phyloP scores from a whole-genome alignment of 306 rosid genomes.

The Sechiopsis laciniata region DNA sequence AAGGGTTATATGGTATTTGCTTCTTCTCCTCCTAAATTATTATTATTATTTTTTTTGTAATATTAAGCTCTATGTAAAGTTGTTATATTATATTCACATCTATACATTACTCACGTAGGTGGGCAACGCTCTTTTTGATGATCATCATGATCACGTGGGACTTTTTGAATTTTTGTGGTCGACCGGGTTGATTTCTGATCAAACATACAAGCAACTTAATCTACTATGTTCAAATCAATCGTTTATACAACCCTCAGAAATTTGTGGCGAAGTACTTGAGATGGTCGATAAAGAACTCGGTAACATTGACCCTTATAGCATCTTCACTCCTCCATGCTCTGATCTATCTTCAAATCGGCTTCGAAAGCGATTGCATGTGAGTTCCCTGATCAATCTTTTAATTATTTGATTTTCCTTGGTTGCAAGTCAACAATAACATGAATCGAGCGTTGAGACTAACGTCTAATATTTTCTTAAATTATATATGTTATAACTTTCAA shows the following conservation, averaged over 20 bases:
- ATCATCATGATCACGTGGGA: constrained; percentile 69
- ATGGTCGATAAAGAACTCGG: constrained; percentile 55
- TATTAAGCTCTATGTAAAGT: not conserved
- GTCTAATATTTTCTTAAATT: too few relatives aligned
- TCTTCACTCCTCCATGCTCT: constrained; percentile 58
- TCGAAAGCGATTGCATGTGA: constrained; percentile 56
- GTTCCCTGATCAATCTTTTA: constrained; percentile 23
- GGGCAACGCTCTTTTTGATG: constrained; percentile 88
- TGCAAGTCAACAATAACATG: not conserved
- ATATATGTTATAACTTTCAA: too few relatives aligned
- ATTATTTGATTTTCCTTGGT: not conserved
- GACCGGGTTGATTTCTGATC: constrained; percentile 79
- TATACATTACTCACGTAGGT: constrained; percentile 46
- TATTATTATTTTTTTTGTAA: not conserved
- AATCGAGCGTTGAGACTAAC: not conserved
- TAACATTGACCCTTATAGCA: constrained; percentile 72
- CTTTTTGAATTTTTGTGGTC: constrained; percentile 80
- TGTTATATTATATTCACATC: not conserved
- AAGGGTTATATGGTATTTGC: constrained; percentile 75
- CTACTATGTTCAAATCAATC: constrained; percentile 47
- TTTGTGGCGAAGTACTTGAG: constrained; percentile 43
- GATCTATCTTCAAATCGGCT: constrained; percentile 43
- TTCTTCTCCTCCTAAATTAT: constrained; percentile 2
- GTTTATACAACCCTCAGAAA: constrained; percentile 42
- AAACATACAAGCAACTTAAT: constrained; percentile 61